phyloP scores from a whole-genome alignment of 768 basidiomycete species.

The Lenzites betulinus region DNA sequence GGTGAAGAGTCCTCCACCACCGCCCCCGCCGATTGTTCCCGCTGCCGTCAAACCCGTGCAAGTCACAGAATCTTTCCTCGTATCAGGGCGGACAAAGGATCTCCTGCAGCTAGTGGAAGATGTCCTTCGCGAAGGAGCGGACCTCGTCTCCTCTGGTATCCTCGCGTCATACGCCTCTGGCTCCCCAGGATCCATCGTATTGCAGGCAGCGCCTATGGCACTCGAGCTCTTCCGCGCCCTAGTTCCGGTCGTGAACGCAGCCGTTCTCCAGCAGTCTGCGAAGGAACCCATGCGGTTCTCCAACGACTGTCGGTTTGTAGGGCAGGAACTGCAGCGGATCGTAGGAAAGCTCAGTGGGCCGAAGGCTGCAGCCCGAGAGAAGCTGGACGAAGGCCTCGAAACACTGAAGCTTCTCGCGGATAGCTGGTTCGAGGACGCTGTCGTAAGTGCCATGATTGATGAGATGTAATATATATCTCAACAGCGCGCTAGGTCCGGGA shows the following conservation, averaged over 20 bases:
- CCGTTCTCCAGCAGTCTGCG: constrained; percentile 47
- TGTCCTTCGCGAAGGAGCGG: constrained; percentile 65
- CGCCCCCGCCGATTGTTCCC: background rate
- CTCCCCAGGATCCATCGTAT: constrained; percentile 51
- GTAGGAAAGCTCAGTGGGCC: constrained; percentile 11
- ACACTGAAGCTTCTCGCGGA: constrained; percentile 59
- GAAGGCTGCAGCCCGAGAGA: constrained; percentile 40
- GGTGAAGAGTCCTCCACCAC: constrained; percentile 17
- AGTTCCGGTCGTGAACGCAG: constrained; percentile 62
- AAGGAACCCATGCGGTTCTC: constrained; percentile 71
- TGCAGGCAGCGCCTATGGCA: constrained; percentile 61
- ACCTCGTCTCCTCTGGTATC: constrained; percentile 59
- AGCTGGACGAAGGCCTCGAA: constrained; percentile 51
- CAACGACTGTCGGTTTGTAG: constrained; percentile 79
- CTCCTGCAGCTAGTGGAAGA: constrained; percentile 60
- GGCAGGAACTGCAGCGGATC: constrained; percentile 50
- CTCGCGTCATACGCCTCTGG: constrained; percentile 39
- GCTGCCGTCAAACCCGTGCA: constrained; percentile 7
- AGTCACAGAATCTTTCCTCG: constrained; percentile 56
- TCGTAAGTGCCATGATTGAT: constrained; percentile 50
- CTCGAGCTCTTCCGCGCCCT: constrained; percentile 82
- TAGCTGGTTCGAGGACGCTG: constrained; percentile 68
- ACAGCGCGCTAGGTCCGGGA: constrained; percentile 47
- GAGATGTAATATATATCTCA: too few relatives aligned
- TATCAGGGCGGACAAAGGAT: constrained; percentile 57